Base-by-base conservation (phyloP, 805 yeast species). In the Hanseniaspora osmophila region DNA sequence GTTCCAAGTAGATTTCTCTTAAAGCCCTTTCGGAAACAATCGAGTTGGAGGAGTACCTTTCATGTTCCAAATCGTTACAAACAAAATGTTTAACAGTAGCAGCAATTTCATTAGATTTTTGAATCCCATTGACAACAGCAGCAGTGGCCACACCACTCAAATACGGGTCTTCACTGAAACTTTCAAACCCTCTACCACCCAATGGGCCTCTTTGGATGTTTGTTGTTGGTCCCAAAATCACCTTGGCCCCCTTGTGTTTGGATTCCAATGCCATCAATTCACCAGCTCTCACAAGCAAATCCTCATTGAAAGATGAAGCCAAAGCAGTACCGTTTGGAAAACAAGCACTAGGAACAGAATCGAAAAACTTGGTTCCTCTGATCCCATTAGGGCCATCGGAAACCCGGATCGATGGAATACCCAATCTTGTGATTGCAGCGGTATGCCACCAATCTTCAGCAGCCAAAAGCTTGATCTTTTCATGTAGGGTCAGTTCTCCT, bases 321-420 rank as follows among this genome's bases (percentile, higher is more conserved):
- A 77, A 55, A 3, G 68, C 80, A 10, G 82, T 74, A 30, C 81
- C 82, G 54, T 74, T 71, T 6, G 82, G 79, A 52, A 77, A 67
- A 49, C 79, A 75, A 48, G 75, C 78, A 39, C 79, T 66, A 7
- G 77, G 77, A 19, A 66, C 63, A 37, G 73, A 66, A 49, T 70
- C 63, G 54, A 74, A 72, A 53, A 75, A 74, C 39, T 62, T 67
- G 17, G 77, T 74, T 22, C 82, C 82, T 50, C 82, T 64, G 41
- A 75, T 66, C 50, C 83, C 83, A 53, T 77, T 77, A 42, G 83
- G 83, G 16, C 83, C 83, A 55, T 77, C 83, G 16, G 70, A 58
- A 30, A 71, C 54, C 54, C 80, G 63, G 6, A 75, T 48, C 0
- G 70, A 58, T 2, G 77, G 78, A 37, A 75, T 54, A 16, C 62